phyloP scores from a whole-genome alignment of 345 rosid genomes.

The Sisymbrium irio region DNA sequence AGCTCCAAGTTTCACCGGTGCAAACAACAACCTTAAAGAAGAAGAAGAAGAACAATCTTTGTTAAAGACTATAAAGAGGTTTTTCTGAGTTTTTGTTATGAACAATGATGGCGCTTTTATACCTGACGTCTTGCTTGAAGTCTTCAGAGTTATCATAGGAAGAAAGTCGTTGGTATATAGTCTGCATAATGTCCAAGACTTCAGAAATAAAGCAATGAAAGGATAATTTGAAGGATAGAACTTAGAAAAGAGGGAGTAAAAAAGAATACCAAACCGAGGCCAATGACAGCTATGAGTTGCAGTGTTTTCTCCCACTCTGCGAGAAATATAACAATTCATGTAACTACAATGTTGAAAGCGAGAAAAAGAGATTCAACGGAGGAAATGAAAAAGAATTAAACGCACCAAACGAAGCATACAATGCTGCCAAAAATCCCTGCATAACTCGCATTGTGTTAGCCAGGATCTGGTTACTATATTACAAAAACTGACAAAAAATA shows the following conservation, averaged over 20 bases:
- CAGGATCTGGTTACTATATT: not conserved
- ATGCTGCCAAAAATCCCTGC: constrained; percentile 63
- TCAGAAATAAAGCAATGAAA: constrained; percentile 9
- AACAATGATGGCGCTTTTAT: constrained; percentile 21
- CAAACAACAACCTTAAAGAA: constrained; percentile 49
- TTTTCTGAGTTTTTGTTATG: not conserved
- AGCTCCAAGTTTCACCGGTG: constrained; percentile 68
- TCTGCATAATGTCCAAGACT: constrained; percentile 43
- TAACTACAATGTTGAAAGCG: not conserved
- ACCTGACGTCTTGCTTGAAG: constrained; percentile 76
- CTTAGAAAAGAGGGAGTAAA: not conserved
- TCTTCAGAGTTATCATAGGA: constrained; percentile 65
- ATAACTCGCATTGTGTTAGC: constrained; percentile 11
- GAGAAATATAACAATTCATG: constrained; percentile 18
- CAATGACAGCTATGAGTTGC: constrained; percentile 73
- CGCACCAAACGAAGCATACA: constrained; percentile 67
- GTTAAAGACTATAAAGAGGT: constrained; percentile 14
- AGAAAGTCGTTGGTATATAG: constrained; percentile 60
- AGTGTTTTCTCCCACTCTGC: constrained; percentile 92
- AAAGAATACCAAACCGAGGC: constrained; percentile 64
- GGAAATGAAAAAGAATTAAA: constrained; percentile 18
- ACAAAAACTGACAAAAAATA: not conserved
- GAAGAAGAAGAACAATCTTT: not conserved
- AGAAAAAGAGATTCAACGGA: constrained; percentile 3
- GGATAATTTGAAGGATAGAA: not conserved